Evolutionary conservation across 805 yeast species (phyloP).

Genomic region (Danielozyma ontarioensis): DNA sequence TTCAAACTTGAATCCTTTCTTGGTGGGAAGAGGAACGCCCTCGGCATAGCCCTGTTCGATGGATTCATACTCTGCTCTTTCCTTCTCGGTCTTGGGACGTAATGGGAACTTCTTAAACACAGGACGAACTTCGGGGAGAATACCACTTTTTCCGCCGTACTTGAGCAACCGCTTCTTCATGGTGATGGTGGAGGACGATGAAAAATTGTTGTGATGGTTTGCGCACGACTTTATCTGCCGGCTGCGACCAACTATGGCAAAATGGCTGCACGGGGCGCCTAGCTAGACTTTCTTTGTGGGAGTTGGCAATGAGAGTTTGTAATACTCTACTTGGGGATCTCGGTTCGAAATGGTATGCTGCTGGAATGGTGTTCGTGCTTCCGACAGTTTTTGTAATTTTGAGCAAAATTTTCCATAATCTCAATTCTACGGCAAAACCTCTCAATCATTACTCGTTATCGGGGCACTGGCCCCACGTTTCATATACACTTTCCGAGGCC

Average conservation of each 20-base stretch:
- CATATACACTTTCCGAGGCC: conserved; percentile 47
- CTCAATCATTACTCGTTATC: too few relatives aligned
- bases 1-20: conserved; percentile 37
- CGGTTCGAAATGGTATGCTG: too few relatives aligned
- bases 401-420: too few relatives aligned
- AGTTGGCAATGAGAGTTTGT: neutral
- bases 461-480: conserved; percentile 49
- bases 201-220: neutral
- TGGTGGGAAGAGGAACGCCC: conserved; percentile 62
- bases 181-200: neutral
- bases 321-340: too few relatives aligned
- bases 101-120: conserved; percentile 63
- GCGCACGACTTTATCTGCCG: too few relatives aligned
- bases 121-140: conserved; percentile 72
- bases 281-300: neutral
- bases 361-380: too few relatives aligned
- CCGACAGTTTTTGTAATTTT: too few relatives aligned
- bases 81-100: conserved; percentile 43
- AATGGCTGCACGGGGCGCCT: neutral
- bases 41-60: conserved; percentile 65
- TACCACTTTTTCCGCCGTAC: conserved; percentile 69
- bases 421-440: too few relatives aligned
- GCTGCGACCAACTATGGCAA: too few relatives aligned
- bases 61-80: conserved; percentile 36
- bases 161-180: conserved; percentile 50